Percentiles rank a stretch among this genome's conserved stretches.
Conservation (phyloP, 495 filamentous ascomycete genomes). For the Talaromyces ruber region DNA sequence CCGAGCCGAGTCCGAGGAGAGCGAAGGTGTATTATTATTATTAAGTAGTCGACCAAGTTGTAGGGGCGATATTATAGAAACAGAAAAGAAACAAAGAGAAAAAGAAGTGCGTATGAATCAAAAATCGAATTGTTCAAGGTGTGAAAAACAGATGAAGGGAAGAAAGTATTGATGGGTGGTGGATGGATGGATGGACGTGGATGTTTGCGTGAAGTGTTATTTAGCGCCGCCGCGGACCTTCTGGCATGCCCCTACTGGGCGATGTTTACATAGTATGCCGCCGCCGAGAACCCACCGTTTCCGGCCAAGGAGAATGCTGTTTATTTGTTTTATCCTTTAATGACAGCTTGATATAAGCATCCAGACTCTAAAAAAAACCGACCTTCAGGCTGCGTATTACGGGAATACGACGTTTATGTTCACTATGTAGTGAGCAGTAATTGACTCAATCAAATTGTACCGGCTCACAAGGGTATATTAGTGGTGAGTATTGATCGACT, state of each 20-base stretch:
- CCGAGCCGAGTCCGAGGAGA: not conserved
- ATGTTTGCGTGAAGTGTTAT: not conserved
- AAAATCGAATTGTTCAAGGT: not conserved
- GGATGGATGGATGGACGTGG: not conserved
- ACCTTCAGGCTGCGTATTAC: no score
- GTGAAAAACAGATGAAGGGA: not conserved
- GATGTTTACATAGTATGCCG: not conserved
- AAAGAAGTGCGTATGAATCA: not conserved
- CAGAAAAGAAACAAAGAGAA: not conserved
- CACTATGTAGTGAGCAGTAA: not conserved
- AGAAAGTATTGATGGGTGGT: not conserved
- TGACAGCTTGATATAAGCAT: not conserved
- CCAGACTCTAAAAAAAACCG: no score
- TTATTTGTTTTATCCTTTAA: not conserved
- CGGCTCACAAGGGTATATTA: not conserved
- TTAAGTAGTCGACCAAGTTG: not conserved
- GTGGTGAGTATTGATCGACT: not conserved
- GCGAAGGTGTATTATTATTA: not conserved
- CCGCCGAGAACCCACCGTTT: not conserved
- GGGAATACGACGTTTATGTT: not conserved
- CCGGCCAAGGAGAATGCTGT: not conserved
- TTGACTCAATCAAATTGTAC: no score
- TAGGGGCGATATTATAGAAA: not conserved
- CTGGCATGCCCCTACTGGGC: not conserved
- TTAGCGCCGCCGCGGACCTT: constrained; percentile 1